Evolutionary conservation across 495 filamentous ascomycete species (phyloP), one percentile per base, ranked within the genome.

Genomic region (Bryoglossum gracile): DNA sequence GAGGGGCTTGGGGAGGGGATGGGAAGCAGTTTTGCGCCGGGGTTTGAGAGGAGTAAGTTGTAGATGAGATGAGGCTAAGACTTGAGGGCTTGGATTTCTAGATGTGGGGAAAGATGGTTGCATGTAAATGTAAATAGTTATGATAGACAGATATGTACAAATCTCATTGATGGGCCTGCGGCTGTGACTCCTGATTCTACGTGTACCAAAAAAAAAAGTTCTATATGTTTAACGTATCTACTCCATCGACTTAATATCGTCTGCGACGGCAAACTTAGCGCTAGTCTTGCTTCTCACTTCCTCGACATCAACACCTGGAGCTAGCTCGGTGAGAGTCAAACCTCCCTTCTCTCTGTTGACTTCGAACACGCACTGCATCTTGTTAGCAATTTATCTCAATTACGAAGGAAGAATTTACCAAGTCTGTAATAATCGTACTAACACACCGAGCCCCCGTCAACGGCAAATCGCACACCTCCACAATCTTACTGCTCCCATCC

Each of bases 401-500:
- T 8, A 38, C 17, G 17, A 30, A 16, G 24, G 48, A 24, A 43
- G 13, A 17, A 68, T 70, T 64, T 55, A 74, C 77, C 41, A 96
- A 71, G 48, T 96, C 90, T 0, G 90, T 96, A 58, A 96, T 96
- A 47, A 96, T 95, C 25, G 84, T 81, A 59, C 82, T 88, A 46
- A 95, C 89, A 55, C 87, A 91, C 18, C 75, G 74, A 54, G 75
- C 82, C 19, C 89, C 89, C 8, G 89, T 95, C 57, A 95, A 66
- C 6, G 89, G 89, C 73, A 95, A 87, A 22, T 80, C 80, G 71
- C 90, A 95, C 66, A 85, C 80, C 72, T 88, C 84, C 56, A 95
- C 74, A 63, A 95, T 90, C 82, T 95, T 95, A 42, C 84, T 72
- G 55, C 81, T 83, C 43, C 89, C 89, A 72, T 94, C 87, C 79